Base-by-base conservation (phyloP, 148 eudicot species). In the Fagopyrum esculentum region DNA sequence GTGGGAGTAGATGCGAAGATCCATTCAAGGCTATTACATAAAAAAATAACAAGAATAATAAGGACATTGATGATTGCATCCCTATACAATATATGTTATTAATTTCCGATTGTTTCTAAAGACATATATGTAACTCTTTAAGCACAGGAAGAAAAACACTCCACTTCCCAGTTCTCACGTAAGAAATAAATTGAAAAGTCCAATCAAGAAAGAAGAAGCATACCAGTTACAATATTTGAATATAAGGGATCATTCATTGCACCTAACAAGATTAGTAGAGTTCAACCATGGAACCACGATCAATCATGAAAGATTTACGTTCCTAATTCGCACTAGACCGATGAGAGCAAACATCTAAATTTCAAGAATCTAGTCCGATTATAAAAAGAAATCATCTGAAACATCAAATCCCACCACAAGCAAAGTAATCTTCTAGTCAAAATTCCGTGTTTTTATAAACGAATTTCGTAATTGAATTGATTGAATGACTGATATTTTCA, bases 321-420 rank as follows among this genome's bases (percentile, higher is more conserved):
- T 49, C 52, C 71, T 40, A 40, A 45, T 66, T 40, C 9, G 12
- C 71, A 63, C 45, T 63, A 7, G 45, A 63, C 16, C 69, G n/a
- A 60, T 30, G 66, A 60, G 40, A 22, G 11, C 66, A 60, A 12
- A 19, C 9, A 22, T 26, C 66, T 3, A 4, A 30, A 63, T 63
- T 30, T 30, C 45, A 63, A 30, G 69, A 63, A 10, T 13, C 69
- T 30, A 7, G 4, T 63, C 45, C 9, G 69, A 35, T 30, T 12
- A 26, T 16, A 13, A 1, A 30, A 56, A 15, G 17, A 63, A 35
- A 35, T 35, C 1, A 11, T 63, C 26, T 9, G 35, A 59, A 59
- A 59, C 64, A 59, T 17, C 35, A 59, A 59, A 59, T 66, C n/a
- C 71, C 40, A 66, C 30, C 71, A 43, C 47, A 43, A 43, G 47